Conservation (phyloP, 176 grass and related monocot species). For the Oryza australiensis region DNA sequence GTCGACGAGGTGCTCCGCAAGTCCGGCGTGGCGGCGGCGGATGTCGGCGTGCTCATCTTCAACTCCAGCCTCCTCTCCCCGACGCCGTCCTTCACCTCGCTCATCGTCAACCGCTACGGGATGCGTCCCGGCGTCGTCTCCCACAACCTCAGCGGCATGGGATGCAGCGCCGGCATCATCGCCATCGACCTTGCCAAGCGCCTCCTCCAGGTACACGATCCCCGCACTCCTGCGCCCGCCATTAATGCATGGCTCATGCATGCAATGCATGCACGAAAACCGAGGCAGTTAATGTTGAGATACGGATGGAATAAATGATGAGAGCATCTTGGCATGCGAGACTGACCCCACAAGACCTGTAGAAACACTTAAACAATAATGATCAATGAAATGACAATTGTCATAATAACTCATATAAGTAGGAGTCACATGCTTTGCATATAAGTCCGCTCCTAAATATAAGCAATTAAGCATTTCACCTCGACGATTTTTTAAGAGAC, state of each 20-base stretch:
- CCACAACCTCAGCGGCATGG: conserved; percentile 97
- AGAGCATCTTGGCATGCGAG: neutral
- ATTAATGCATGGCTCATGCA: neutral
- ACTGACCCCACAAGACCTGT: neutral
- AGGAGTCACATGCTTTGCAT: no score
- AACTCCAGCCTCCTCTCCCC: conserved; percentile 91
- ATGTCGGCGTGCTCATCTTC: conserved; percentile 71
- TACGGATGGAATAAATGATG: conserved; percentile 3
- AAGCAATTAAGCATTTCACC: no score
- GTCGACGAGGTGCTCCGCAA: conserved; percentile 67
- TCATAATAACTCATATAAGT: neutral
- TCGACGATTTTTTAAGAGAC: no score
- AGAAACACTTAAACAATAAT: neutral
- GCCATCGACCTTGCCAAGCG: conserved; percentile 82
- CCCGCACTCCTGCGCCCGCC: no score
- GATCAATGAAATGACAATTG: neutral
- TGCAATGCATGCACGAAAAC: conserved; percentile 9
- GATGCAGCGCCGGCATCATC: conserved; percentile 92
- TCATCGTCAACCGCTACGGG: conserved; percentile 67
- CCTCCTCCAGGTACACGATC: conserved; percentile 70
- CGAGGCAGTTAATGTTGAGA: neutral
- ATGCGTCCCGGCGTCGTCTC: conserved; percentile 49
- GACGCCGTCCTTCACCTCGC: conserved; percentile 77
- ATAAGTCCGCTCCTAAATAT: no score
- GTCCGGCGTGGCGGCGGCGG: neutral